Base-by-base conservation (phyloP, 73 alveolate genomes). In the Symbiodinium natans region DNA sequence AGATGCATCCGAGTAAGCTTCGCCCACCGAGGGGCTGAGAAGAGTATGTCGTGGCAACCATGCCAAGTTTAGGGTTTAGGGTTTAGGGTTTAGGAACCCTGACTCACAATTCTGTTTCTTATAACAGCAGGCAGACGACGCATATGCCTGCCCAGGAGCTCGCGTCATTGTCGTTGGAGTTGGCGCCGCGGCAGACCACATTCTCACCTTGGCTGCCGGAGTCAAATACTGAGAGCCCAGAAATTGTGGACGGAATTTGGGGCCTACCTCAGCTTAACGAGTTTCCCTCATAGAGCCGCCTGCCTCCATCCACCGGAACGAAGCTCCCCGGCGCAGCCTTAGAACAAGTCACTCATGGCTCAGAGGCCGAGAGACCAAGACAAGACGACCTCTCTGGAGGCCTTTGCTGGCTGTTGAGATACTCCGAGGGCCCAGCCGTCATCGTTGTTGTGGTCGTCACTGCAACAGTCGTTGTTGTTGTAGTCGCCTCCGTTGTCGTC, bases 221-320 rank as follows among this genome's bases (percentile, higher is more conserved):
- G 42, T 15, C 85, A 2, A 13, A 11, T 19, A 34, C 10, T 17
- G 29, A 75, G n/a, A 75, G 2, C 19, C 46, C 19, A 10, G 13
- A 34, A 2, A 34, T 13, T 36, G n/a, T 36, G 25, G 41, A 31
- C 1, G 46, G 39, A 21, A 0, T 75, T 11, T 0, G 85, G 27
- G 9, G 1, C 29, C 63, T 41, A 13, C 10, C 31, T 31, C 17
- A 19, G 23, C 17, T 39, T 15, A 5, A 27, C 68, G 39, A 21
- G 63, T 29, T 9, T 25, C 29, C 39, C 38, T 43, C 8, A 4
- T 9, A 0, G 7, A 36, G 63, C 48, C 17, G 33, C n/a, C 52
- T 39, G 84, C 94, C 94, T 87, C 94, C 94, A 41, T 87, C 94
- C 40, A 87, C 94, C 33, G 94, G 94, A 48, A 54, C 84, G 84